Percentiles rank a stretch among this genome's conserved stretches.
phyloP scores from a whole-genome alignment of 139 green algal genomes.

The Nannochloris sp. region DNA sequence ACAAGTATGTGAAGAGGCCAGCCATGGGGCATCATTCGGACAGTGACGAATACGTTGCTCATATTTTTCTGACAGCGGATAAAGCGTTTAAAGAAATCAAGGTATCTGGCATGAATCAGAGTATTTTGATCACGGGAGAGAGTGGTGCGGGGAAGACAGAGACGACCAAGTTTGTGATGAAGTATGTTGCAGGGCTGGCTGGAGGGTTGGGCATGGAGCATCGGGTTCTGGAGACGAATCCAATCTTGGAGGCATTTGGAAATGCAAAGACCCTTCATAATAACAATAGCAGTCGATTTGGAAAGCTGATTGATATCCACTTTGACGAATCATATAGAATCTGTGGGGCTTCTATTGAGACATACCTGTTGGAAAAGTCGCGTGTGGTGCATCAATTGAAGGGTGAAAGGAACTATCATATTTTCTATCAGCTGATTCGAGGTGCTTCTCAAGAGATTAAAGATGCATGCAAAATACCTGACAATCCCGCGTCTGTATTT shows the following conservation, averaged over 20 bases:
- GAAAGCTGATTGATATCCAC: conserved; percentile 84
- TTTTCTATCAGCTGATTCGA: conserved; percentile 86
- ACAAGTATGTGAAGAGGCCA: conserved; percentile 45
- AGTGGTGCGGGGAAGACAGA: conserved; percentile 87
- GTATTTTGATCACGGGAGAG: conserved; percentile 60
- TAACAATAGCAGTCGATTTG: conserved; percentile 87
- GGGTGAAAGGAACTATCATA: conserved; percentile 82
- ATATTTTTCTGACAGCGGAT: conserved; percentile 75
- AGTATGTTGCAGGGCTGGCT: conserved; percentile 73
- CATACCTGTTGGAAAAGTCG: conserved; percentile 88
- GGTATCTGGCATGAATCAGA: conserved; percentile 28
- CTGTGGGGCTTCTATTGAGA: conserved; percentile 64
- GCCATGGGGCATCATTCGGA: not conserved
- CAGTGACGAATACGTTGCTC: conserved; percentile 31
- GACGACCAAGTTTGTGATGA: conserved; percentile 92
- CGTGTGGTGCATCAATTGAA: conserved; percentile 42
- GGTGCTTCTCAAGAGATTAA: conserved; percentile 50
- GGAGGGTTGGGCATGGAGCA: conserved; percentile 50
- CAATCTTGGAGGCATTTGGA: conserved; percentile 89
- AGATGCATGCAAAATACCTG: conserved; percentile 3
- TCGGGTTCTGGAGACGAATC: conserved; percentile 76
- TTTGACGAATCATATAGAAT: conserved; percentile 62
- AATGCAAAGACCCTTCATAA: conserved; percentile 93
- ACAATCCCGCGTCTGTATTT: conserved; percentile 25
- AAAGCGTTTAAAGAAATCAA: conserved; percentile 55